phyloP scores from a whole-genome alignment of 495 filamentous ascomycete genomes.

The Hyaloscypha finlandica region DNA sequence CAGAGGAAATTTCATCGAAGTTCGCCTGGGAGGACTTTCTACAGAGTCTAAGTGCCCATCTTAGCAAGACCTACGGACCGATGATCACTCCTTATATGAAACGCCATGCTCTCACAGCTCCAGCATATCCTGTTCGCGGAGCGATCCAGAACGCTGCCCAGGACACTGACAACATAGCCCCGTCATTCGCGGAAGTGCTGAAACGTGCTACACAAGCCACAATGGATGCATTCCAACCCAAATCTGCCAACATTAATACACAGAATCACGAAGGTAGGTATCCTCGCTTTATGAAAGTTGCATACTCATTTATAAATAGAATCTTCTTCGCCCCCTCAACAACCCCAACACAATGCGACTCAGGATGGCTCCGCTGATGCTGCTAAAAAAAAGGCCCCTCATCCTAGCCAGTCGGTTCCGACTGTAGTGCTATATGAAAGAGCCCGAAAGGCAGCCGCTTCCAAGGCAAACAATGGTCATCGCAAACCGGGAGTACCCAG shows the following conservation, averaged over 20 bases:
- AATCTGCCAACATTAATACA: conserved; percentile 41
- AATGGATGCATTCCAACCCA: conserved; percentile 54
- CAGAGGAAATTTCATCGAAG: conserved; percentile 65
- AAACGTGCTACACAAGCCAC: conserved; percentile 55
- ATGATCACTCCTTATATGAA: conserved; percentile 33
- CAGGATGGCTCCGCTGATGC: not conserved
- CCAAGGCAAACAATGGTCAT: conserved; percentile 57
- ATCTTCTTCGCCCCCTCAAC: not conserved
- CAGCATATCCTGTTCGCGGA: conserved; percentile 8
- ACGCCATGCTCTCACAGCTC: conserved; percentile 29
- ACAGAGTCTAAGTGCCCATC: conserved; percentile 68
- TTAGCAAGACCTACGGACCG: conserved; percentile 54
- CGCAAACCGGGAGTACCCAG: conserved; percentile 76
- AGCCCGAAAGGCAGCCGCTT: conserved; percentile 77
- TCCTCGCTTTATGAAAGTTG: not conserved
- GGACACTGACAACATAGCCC: not conserved
- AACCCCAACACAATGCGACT: conserved; percentile 18
- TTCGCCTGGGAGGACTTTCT: conserved; percentile 83
- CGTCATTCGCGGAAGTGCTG: conserved; percentile 40
- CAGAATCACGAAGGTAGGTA: conserved; percentile 29
- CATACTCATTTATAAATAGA: not conserved
- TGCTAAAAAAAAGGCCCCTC: not conserved
- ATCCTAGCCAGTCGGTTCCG: conserved; percentile 63
- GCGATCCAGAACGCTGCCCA: not conserved
- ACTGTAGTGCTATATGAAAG: conserved; percentile 80